Percentiles rank a stretch among this genome's conserved stretches.
These are phyloP conservation scores for Esteya vermicola DNA, from an alignment of 2,329 filamentous ascomycete genomes.

Conservation along the genomic window DNA sequence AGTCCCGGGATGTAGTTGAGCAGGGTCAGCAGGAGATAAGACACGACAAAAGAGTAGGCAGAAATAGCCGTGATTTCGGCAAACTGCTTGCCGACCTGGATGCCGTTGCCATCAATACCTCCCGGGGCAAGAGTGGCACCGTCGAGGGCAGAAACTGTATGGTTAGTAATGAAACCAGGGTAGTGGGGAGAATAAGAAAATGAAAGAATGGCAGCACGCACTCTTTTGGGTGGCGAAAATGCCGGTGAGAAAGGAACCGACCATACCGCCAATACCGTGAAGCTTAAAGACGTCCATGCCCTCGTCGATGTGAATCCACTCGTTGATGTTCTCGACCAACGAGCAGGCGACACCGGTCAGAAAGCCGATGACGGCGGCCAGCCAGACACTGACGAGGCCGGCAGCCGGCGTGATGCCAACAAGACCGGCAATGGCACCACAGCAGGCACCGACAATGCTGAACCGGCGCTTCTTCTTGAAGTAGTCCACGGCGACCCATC, in stretches of 20 bases:
- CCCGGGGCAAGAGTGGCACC: slow-evolving; percentile 28
- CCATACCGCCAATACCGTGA: slow-evolving; percentile 43
- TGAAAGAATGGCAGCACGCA: too few species aligned
- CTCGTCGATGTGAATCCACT: slow-evolving; percentile 39
- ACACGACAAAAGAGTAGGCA: slow-evolving; percentile 38
- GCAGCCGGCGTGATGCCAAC: slow-evolving; percentile 46
- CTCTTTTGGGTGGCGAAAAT: slow-evolving; percentile 40
- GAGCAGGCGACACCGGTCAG: slow-evolving; percentile 33
- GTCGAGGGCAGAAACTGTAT: slow-evolving; percentile 35
- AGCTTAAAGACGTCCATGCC: slow-evolving; percentile 46
- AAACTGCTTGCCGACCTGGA: slow-evolving; percentile 42
- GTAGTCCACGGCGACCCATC: slow-evolving; percentile 40
- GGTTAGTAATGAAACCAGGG: too few species aligned
- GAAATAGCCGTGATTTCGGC: slow-evolving; percentile 42
- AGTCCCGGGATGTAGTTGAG: slow-evolving; percentile 44
- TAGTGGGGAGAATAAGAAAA: too few species aligned
- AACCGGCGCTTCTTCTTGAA: slow-evolving; percentile 28
- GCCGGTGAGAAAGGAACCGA: slow-evolving; percentile 42
- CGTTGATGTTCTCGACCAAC: slow-evolving; percentile 31
- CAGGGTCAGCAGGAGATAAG: slow-evolving; percentile 35
- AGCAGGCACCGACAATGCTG: slow-evolving; percentile 35
- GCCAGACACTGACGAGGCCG: slow-evolving; percentile 37
- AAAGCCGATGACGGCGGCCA: slow-evolving; percentile 35
- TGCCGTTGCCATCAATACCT: slow-evolving; percentile 33
- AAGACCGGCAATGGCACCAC: slow-evolving; percentile 39